Conservation (phyloP, 176 grass and related monocot species). For the Ampelocalamus luodianensis region DNA sequence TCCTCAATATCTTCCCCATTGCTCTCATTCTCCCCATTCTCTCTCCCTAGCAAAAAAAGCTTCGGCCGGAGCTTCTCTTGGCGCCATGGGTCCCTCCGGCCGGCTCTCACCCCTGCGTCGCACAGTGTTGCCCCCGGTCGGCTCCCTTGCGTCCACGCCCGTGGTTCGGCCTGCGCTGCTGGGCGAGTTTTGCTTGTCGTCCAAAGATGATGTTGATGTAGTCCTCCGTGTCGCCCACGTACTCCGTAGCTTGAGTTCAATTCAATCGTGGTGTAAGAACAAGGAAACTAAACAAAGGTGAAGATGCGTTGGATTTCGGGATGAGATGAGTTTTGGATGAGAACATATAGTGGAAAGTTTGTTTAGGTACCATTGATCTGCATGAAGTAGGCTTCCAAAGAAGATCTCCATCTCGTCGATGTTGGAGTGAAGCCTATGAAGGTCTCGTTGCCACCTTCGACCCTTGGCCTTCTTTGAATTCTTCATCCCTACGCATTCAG, state of each 20-base stretch:
- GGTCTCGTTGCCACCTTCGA: slow-evolving; percentile 18
- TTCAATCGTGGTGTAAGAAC: too few relatives aligned
- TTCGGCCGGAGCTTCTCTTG: too few relatives aligned
- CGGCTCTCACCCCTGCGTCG: too few relatives aligned
- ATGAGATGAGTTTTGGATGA: not conserved
- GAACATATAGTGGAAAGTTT: slow-evolving; percentile 54
- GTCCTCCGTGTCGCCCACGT: slow-evolving; percentile 79
- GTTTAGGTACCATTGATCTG: slow-evolving; percentile 68
- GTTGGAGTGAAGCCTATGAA: slow-evolving; percentile 43
- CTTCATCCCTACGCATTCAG: slow-evolving; percentile 15
- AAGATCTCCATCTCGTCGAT: slow-evolving; percentile 76
- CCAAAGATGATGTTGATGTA: slow-evolving; percentile 89
- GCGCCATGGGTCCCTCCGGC: too few relatives aligned
- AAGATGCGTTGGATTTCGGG: too few relatives aligned
- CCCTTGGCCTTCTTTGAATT: not conserved
- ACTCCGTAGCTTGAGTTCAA: slow-evolving; percentile 55
- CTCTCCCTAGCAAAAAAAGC: too few relatives aligned
- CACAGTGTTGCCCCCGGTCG: too few relatives aligned
- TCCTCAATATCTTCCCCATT: too few relatives aligned
- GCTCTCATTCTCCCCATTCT: too few relatives aligned
- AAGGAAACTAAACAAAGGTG: too few relatives aligned
- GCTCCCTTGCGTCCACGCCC: too few relatives aligned
- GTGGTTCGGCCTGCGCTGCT: too few relatives aligned
- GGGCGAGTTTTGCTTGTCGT: slow-evolving; percentile 88
- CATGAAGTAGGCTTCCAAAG: slow-evolving; percentile 74